Evolutionary conservation across 495 filamentous ascomycete genomes (phyloP).

Genomic region (Parathielavia hyrcaniae): DNA sequence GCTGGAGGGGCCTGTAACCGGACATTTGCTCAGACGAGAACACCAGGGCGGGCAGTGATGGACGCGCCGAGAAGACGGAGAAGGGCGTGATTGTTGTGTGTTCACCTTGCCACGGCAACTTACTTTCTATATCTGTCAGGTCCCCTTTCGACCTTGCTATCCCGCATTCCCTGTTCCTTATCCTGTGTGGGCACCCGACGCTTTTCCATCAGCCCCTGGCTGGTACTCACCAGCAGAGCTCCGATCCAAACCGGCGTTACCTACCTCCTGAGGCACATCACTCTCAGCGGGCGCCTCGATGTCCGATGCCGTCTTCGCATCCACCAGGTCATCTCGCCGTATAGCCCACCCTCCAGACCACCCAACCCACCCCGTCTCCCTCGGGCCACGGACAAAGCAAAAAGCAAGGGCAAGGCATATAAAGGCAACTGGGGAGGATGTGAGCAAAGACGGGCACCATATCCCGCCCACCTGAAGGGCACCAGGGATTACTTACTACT

Average conservation of each 20-base stretch:
- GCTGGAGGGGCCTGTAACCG: neutral
- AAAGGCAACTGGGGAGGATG: slow-evolving; percentile 46
- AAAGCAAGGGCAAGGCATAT: slow-evolving; percentile 54
- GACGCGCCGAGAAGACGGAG: no score
- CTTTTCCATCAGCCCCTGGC: no score
- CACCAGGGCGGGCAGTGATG: neutral
- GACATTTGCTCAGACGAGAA: slow-evolving; percentile 2
- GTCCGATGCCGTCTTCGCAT: neutral
- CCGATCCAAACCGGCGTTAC: no score
- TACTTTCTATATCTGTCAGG: no score
- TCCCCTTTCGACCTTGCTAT: no score
- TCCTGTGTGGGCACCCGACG: no score
- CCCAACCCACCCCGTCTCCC: slow-evolving; percentile 66
- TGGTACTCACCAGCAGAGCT: no score
- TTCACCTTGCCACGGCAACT: no score
- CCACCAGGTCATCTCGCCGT: slow-evolving; percentile 25
- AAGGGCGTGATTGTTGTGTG: no score
- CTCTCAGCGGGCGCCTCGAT: neutral
- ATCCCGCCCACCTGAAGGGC: neutral
- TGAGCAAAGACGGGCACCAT: neutral
- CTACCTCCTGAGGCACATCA: no score
- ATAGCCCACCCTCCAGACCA: slow-evolving; percentile 65
- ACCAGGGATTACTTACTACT: slow-evolving; percentile 37
- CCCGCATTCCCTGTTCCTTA: no score
- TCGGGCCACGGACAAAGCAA: slow-evolving; percentile 55